phyloP scores from a whole-genome alignment of 1,139 yeast species.

The Trichomonascaceae sp. region DNA sequence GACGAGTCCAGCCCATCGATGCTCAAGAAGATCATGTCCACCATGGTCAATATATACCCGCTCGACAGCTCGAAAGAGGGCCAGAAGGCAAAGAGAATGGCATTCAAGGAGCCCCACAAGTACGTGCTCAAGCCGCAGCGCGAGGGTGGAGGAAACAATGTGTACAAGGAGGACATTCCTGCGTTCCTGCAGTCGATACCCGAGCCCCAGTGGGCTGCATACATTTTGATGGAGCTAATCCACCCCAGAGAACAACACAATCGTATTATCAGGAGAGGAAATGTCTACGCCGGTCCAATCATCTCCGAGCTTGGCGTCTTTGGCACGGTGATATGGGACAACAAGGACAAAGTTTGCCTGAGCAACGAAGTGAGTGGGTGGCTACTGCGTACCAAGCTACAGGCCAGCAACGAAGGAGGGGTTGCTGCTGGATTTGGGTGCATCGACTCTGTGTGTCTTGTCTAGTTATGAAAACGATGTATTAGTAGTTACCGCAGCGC shows the following conservation, averaged over 20 bases:
- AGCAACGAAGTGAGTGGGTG: conserved; percentile 67
- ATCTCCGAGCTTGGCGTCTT: conserved; percentile 85
- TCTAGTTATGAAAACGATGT: conserved; percentile 4
- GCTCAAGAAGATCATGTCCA: conserved; percentile 30
- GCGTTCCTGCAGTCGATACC: conserved; percentile 45
- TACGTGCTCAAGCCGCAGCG: conserved; percentile 92
- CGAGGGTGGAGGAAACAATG: conserved; percentile 92
- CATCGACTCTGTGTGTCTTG: conserved; percentile 55
- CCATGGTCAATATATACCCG: conserved; percentile 82
- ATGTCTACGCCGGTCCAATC: conserved; percentile 50
- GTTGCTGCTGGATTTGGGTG: conserved; percentile 99
- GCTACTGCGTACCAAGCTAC: conserved; percentile 77
- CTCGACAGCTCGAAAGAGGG: conserved; percentile 64
- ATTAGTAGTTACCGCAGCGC: no score
- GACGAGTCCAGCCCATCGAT: conserved; percentile 10
- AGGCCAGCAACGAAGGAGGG: conserved; percentile 88
- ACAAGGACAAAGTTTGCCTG: conserved; percentile 39
- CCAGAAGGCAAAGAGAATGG: conserved; percentile 47
- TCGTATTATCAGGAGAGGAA: conserved; percentile 55
- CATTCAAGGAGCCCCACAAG: conserved; percentile 50
- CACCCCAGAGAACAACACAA: conserved; percentile 59
- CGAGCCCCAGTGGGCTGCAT: conserved; percentile 77
- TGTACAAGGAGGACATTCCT: conserved; percentile 78
- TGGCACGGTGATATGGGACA: conserved; percentile 71
- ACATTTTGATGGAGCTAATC: conserved; percentile 87